These are phyloP conservation scores for Bipolaris gigantea DNA, from an alignment of 2,329 filamentous ascomycete genomes.

Conservation along the genomic window DNA sequence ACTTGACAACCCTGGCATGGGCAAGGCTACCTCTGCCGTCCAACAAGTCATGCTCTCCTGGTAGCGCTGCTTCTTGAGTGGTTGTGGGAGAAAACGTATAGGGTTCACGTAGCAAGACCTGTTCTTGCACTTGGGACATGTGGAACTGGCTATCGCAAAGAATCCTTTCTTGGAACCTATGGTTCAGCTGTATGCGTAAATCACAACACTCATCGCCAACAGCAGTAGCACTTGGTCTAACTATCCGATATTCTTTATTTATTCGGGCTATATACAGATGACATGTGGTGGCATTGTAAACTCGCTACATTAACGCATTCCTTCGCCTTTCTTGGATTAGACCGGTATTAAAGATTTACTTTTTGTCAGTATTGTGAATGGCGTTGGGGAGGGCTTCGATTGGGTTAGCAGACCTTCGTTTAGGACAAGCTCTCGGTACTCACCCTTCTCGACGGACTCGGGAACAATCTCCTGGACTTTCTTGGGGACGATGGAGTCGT, in stretches of 20 bases:
- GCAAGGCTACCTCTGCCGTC: no score
- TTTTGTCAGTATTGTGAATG: slow-evolving; percentile 48
- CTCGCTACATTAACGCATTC: not conserved
- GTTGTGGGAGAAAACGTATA: no score
- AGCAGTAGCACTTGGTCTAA: not conserved
- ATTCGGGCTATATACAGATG: not conserved
- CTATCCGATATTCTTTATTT: not conserved
- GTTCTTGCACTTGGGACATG: no score
- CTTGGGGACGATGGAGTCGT: slow-evolving; percentile 48
- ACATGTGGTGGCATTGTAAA: not conserved
- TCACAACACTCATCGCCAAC: not conserved
- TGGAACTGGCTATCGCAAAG: no score
- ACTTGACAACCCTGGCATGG: no score
- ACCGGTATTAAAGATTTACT: not conserved
- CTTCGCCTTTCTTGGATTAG: not conserved
- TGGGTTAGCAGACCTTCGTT: not conserved
- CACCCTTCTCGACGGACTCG: slow-evolving; percentile 48
- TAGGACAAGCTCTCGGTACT: not conserved
- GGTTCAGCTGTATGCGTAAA: not conserved
- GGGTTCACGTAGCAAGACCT: no score
- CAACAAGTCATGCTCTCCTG: no score
- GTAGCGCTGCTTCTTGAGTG: no score
- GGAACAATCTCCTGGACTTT: slow-evolving; percentile 50
- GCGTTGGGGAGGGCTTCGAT: slow-evolving; percentile 42
- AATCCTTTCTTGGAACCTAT: no score